These are phyloP conservation scores for Epichloe aotearoae DNA, from an alignment of 2,329 filamentous ascomycete genomes.

Conservation along the genomic window DNA sequence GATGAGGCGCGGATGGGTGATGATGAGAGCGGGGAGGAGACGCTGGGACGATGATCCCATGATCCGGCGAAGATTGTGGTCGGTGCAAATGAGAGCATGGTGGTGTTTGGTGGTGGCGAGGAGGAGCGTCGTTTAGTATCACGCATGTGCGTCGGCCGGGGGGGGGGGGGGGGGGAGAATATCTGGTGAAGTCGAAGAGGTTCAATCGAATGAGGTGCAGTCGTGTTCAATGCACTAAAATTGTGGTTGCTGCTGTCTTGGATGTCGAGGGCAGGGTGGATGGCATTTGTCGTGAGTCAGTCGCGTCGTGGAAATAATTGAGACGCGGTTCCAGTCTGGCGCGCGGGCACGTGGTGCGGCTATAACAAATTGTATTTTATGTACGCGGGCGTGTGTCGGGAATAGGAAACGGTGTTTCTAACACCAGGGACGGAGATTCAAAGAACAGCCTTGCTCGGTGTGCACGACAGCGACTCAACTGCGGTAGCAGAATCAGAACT, in stretches of 20 bases:
- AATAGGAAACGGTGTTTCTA: no score
- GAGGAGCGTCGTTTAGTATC: not conserved
- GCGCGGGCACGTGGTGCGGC: constrained; percentile 19
- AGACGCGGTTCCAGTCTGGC: constrained; percentile 14
- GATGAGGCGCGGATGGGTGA: constrained; percentile 43
- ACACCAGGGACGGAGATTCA: no score
- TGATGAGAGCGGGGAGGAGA: constrained; percentile 45
- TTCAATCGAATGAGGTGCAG: not conserved
- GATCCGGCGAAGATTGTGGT: constrained; percentile 30
- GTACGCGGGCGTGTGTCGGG: not conserved
- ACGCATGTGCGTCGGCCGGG: constrained; percentile 1
- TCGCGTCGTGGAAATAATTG: not conserved
- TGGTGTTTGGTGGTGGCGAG: constrained; percentile 10
- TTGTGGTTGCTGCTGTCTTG: not conserved
- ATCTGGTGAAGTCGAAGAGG: not conserved
- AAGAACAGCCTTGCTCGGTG: no score
- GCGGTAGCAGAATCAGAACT: no score
- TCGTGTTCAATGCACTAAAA: no score
- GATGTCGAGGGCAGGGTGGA: not conserved
- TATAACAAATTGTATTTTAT: not conserved
- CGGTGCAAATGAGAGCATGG: constrained; percentile 29
- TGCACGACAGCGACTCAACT: no score
- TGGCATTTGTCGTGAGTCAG: not conserved
- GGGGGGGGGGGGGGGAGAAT: not conserved
- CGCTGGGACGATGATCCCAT: constrained; percentile 32